Conservation (phyloP, 2,329 filamentous ascomycete species). For the Cryphonectria parasitica region DNA sequence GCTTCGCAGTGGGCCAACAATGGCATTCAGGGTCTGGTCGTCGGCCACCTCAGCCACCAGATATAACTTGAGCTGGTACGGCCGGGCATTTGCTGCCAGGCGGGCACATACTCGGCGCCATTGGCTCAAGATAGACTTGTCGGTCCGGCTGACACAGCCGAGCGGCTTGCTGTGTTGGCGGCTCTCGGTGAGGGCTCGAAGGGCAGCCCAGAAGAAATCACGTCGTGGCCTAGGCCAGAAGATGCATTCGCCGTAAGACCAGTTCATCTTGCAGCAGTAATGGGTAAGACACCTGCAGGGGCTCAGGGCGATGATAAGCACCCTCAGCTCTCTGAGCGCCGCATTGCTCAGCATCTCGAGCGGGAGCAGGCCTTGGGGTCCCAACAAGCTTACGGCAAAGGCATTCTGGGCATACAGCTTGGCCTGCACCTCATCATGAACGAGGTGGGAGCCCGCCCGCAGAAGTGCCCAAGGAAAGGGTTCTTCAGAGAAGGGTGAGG, state of each 20-base stretch:
- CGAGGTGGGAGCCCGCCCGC: conserved; percentile 1
- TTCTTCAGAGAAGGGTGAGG: neutral
- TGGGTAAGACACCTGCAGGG: conserved; percentile 1
- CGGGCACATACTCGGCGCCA: conserved; percentile 4
- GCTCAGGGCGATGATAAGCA: neutral
- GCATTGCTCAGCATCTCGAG: conserved; percentile 9
- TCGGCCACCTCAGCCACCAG: neutral
- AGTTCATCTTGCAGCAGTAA: neutral
- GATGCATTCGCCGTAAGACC: neutral
- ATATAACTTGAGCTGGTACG: neutral
- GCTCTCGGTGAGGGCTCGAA: neutral
- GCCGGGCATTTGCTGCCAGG: neutral
- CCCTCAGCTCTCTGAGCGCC: neutral
- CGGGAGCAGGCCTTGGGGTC: neutral
- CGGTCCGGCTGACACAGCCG: neutral
- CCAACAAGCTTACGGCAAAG: conserved; percentile 6
- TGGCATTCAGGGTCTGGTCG: neutral
- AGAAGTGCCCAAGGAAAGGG: neutral
- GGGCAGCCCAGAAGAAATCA: neutral
- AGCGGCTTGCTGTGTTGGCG: neutral
- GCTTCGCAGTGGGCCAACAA: neutral
- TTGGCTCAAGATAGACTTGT: conserved; percentile 1
- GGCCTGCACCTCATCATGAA: conserved; percentile 5
- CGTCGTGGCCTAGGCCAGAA: neutral
- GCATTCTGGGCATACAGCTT: conserved; percentile 7